Conservation (phyloP, 352 stramenopile genomes). For the Pythium oligandrum region DNA sequence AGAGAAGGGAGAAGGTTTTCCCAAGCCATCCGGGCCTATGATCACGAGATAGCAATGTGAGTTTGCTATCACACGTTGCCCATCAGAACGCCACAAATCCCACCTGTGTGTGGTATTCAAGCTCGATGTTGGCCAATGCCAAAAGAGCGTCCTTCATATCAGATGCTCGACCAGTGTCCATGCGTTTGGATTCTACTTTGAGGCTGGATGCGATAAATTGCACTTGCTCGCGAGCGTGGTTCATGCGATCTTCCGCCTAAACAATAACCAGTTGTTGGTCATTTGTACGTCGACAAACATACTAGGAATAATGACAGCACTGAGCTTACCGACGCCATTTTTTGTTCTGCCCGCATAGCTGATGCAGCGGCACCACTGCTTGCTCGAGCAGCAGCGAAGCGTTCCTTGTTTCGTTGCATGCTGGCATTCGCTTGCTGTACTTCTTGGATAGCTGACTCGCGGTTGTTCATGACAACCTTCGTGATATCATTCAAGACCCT, state of each 20-base stretch:
- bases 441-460: slow-evolving; percentile 79
- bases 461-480: slow-evolving; percentile 83
- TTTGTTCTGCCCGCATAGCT: slow-evolving; percentile 84
- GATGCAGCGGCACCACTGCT: slow-evolving; percentile 82
- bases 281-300: too few species aligned
- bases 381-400: slow-evolving; percentile 75
- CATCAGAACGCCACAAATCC: not conserved
- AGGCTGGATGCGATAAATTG: slow-evolving; percentile 85
- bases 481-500: too few species aligned
- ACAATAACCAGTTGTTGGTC: not conserved
- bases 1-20: slow-evolving; percentile 63
- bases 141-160: slow-evolving; percentile 79
- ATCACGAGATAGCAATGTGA: slow-evolving; percentile 1
- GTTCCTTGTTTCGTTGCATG: slow-evolving; percentile 88
- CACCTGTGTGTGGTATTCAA: slow-evolving; percentile 81
- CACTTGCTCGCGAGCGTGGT: slow-evolving; percentile 81
- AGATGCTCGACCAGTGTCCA: slow-evolving; percentile 74
- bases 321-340: slow-evolving; percentile 70
- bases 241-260: slow-evolving; percentile 84
- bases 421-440: slow-evolving; percentile 86
- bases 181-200: slow-evolving; percentile 78
- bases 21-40: slow-evolving; percentile 65
- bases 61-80: not conserved
- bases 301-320: too few species aligned
- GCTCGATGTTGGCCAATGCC: slow-evolving; percentile 68